These are phyloP conservation scores for Pterocarpus macrocarpus DNA, from an alignment of 306 rosid genomes.

Conservation along the genomic window DNA sequence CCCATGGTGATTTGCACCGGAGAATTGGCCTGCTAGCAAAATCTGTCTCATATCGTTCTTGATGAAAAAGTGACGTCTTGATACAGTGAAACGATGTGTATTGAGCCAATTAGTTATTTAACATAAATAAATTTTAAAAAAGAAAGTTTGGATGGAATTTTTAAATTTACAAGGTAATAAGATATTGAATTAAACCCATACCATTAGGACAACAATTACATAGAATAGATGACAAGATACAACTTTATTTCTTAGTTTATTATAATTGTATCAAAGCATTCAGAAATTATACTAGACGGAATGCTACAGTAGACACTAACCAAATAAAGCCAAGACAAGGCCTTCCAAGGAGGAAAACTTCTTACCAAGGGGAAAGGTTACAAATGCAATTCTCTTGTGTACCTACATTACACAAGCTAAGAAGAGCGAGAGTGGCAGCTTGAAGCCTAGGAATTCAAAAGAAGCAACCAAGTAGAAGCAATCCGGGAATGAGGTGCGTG, in stretches of 20 bases:
- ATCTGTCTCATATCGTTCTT: background rate
- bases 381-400: background rate
- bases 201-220: too few relatives aligned
- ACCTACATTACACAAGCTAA: background rate
- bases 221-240: too few relatives aligned
- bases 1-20: too few relatives aligned
- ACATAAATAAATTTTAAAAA: background rate
- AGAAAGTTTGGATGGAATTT: too few relatives aligned
- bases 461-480: conserved; percentile 48
- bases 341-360: background rate
- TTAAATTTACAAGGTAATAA: too few relatives aligned
- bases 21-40: background rate
- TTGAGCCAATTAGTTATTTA: background rate
- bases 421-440: background rate
- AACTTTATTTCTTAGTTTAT: background rate
- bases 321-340: background rate
- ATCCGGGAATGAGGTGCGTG: conserved; percentile 39
- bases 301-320: background rate
- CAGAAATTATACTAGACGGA: background rate
- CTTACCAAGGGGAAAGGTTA: too few relatives aligned
- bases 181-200: too few relatives aligned
- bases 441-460: conserved; percentile 24
- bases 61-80: background rate
- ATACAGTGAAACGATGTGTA: background rate
- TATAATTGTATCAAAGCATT: background rate